Evolutionary conservation across 2,329 filamentous ascomycete genomes (phyloP).

Genomic region (Cercospora janseana): DNA sequence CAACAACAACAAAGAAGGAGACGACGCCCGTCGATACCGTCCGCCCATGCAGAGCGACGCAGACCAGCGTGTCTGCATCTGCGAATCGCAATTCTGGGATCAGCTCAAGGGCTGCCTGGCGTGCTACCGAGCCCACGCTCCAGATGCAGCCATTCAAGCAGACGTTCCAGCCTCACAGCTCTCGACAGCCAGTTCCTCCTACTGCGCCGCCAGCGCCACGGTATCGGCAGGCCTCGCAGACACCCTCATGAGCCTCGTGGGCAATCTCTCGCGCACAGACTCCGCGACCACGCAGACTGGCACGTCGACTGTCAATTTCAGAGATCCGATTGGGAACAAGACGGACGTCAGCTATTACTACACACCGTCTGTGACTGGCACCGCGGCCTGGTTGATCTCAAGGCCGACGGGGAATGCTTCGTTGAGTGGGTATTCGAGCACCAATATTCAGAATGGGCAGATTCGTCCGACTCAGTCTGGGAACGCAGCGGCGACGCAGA

Average conservation of each 20-base stretch:
- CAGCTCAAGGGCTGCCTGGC: constrained; percentile 25
- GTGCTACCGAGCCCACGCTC: constrained; percentile 31
- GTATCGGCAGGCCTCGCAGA: constrained; percentile 27
- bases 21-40: no score
- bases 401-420: constrained; percentile 22
- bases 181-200: constrained; percentile 21
- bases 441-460: constrained; percentile 19
- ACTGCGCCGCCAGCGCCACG: constrained; percentile 32
- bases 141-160: constrained; percentile 15
- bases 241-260: constrained; percentile 17
- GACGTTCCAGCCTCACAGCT: constrained; percentile 12
- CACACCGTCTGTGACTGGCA: constrained; percentile 32
- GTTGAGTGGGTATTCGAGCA: constrained; percentile 13
- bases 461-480: constrained; percentile 22
- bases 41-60: constrained; percentile 20
- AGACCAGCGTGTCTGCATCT: constrained; percentile 33
- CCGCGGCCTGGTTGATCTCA: constrained; percentile 24
- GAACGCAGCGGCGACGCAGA: constrained; percentile 15
- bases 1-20: constrained; percentile 7
- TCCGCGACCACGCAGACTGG: not conserved
- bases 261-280: not conserved
- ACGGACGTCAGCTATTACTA: constrained; percentile 34
- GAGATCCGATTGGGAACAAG: constrained; percentile 33
- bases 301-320: constrained; percentile 13
- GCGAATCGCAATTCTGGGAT: constrained; percentile 31